phyloP scores from a whole-genome alignment of 179 eudicot species.

The Drosera spatulata region DNA sequence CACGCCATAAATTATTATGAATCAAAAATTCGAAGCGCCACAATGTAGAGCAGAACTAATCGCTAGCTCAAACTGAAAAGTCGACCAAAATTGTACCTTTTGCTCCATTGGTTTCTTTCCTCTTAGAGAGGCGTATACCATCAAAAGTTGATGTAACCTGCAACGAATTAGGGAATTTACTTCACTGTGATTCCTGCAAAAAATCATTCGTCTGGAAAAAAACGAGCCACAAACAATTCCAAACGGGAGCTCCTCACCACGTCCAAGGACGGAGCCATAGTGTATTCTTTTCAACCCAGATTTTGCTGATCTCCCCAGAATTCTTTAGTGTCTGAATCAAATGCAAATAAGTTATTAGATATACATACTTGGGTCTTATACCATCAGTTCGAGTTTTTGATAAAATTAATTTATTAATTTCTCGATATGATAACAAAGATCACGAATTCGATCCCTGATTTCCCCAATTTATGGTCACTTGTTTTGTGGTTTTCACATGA shows the following conservation, averaged over 20 bases:
- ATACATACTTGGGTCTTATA: too few species aligned
- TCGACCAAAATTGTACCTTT: slow-evolving; percentile 32
- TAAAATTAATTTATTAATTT: too few species aligned
- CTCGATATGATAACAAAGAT: too few species aligned
- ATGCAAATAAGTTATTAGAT: too few species aligned
- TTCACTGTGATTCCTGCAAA: not conserved
- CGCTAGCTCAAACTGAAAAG: too few species aligned
- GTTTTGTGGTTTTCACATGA: slow-evolving; percentile 56
- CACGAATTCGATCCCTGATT: too few species aligned
- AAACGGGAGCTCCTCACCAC: slow-evolving; percentile 94
- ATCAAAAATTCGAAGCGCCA: too few species aligned
- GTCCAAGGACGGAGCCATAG: slow-evolving; percentile 71
- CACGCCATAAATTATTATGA: too few species aligned
- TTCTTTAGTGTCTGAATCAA: slow-evolving; percentile 32
- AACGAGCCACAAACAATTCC: slow-evolving; percentile 67
- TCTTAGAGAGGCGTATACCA: slow-evolving; percentile 67
- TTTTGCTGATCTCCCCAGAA: slow-evolving; percentile 22
- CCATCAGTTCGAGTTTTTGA: too few species aligned
- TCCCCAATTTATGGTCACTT: too few species aligned
- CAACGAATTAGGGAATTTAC: slow-evolving; percentile 3
- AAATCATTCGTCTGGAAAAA: not conserved
- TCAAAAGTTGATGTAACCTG: slow-evolving; percentile 93
- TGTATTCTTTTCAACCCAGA: slow-evolving; percentile 62
- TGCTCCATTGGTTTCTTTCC: slow-evolving; percentile 99
- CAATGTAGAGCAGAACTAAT: too few species aligned